Conservation (phyloP, 192 early-diverging fungal species). For the Gonapodya prolifera region DNA sequence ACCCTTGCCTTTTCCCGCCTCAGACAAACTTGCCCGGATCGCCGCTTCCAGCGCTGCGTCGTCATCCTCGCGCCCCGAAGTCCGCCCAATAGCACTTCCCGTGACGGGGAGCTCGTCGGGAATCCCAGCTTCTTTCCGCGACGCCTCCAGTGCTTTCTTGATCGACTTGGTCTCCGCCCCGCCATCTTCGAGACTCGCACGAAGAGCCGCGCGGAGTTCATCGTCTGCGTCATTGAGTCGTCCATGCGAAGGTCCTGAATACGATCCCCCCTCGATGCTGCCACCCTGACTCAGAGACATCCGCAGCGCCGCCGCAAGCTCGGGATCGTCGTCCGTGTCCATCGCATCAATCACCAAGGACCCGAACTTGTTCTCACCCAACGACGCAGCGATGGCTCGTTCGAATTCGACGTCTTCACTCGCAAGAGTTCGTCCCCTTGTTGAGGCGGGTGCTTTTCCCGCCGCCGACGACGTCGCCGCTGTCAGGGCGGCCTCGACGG, state of each 20-base stretch:
- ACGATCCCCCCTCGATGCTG: too few relatives aligned
- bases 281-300: too few relatives aligned
- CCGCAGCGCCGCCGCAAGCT: background rate
- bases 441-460: background rate
- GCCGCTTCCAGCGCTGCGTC: background rate
- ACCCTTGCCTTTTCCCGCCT: background rate
- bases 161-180: background rate
- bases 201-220: background rate
- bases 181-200: background rate
- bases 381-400: background rate
- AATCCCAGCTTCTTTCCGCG: background rate
- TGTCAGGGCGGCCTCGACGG: background rate
- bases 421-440: background rate
- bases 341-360: background rate
- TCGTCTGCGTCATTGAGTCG: background rate
- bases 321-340: background rate
- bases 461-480: background rate
- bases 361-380: background rate
- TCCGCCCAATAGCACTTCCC: background rate
- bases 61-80: background rate
- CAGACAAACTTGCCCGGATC: background rate
- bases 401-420: background rate
- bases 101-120: background rate
- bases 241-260: too few relatives aligned
- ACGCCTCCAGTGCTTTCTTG: background rate